Base-by-base conservation (phyloP, 305 asterid species). In the Euphrasia arctica region DNA sequence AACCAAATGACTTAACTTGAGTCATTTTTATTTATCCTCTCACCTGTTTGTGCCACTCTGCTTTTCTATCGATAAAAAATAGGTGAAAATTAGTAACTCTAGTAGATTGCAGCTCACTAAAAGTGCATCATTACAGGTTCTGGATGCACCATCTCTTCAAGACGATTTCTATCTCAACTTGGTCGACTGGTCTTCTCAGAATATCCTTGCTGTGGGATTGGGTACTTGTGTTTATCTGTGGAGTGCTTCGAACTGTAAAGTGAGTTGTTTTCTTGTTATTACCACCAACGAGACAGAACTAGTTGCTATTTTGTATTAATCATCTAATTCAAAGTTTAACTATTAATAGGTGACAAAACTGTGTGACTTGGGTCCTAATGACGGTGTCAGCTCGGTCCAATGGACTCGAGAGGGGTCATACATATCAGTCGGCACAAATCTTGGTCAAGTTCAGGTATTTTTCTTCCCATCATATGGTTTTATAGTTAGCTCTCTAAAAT, bases 171-270 rank as follows among this genome's bases (percentile, higher is more conserved):
- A 94, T 65, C 69, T 94, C 67, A 94, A 94, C 81, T 76, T 94
- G 48, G 99, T 94, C 0, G 99, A 94, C 72, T 94, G 99, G 99
- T 94, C 99, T n/a, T 94, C 99, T 43, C 99, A 94, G 85, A 94
- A 94, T 81, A 91, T 90, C 25, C 99, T 94, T 75, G 99, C 97
- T 2, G 98, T 94, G 75, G 99, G 99, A 66, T 66, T 94, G 69
- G 99, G 99, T 28, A 94, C 93, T 54, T 86, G 88, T 74, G 96
- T 90, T 29, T 94, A 94, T 72, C 74, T 90, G 74, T 94, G 99
- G 99, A 90, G 90, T 77, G 96, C 99, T 57, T 80, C 99, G 6
- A 94, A 82, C 58, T 86, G 99, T 68, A 94, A 74, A 86, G 99
- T 90, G 69, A 70, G 96, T 76, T 57, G 42, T 57, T 11, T 1